A percentile compares a stretch with the other conserved stretches of the same genome.
Evolutionary conservation across 345 rosid genomes (phyloP).

Genomic region (Corchorus capsularis): DNA sequence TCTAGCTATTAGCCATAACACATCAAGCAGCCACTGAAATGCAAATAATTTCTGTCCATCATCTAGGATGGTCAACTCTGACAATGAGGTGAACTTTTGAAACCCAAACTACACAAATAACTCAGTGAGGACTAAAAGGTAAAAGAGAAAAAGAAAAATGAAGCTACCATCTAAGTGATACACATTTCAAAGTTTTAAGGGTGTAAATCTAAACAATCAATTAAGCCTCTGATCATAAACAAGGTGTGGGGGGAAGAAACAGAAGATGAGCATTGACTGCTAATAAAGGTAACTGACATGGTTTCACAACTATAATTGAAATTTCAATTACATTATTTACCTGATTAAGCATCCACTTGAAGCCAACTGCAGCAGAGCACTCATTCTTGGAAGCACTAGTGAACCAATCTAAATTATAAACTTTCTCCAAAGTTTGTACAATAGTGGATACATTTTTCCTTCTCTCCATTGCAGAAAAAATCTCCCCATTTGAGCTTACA

Average conservation of each 20-base stretch:
- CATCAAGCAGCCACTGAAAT: not conserved
- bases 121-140: not conserved
- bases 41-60: not conserved
- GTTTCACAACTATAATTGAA: conserved; percentile 4
- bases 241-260: not conserved
- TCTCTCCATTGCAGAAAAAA: conserved; percentile 64
- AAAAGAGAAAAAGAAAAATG: not conserved
- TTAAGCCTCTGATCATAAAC: not conserved
- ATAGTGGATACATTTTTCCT: conserved; percentile 70
- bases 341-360: conserved; percentile 99
- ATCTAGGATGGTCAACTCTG: not conserved
- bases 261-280: not conserved
- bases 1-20: not conserved
- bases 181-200: not conserved
- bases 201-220: not conserved
- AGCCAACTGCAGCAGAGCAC: conserved; percentile 95
- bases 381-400: conserved; percentile 93
- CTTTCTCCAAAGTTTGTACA: conserved; percentile 63
- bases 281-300: not conserved
- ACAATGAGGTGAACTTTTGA: not conserved
- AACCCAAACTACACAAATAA: not conserved
- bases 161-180: not conserved
- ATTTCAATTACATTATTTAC: conserved; percentile 35
- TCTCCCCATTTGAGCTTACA: conserved; percentile 95
- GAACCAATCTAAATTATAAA: conserved; percentile 89